Base-by-base conservation (phyloP, 257 asterid genomes). In the Nicotiana obtusifolia region DNA sequence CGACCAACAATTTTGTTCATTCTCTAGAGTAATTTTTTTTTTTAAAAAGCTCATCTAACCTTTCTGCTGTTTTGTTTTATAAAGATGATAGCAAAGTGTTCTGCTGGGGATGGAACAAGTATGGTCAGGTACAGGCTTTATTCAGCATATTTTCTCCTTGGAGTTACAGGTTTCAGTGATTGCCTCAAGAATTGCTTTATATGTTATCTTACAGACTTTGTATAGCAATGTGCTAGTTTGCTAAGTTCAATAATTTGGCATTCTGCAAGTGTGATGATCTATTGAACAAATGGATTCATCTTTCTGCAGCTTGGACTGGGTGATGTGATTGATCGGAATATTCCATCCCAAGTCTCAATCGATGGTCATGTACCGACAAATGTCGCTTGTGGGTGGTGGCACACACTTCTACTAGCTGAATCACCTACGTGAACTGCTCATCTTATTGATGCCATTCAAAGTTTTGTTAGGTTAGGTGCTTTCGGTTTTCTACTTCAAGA, bases 41-140 rank as follows among this genome's bases (percentile, higher is more conserved):
- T 13, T 57, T 22, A 13, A 6, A 13, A 6, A 44, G 78, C 78
- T 31, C 24, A 37, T 83, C 84, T 84, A 82, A 84, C 76, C 52
- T 33, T 13, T 61, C 37, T 20, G 44, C 5, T 77, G 60, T 44
- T 82, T 82, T 84, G 84, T 67, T 81, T 52, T 75, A 33, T 80
- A 76, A 67, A 92, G 98, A 89, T 86, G 97, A 96, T 78, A 94
- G 93, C 52, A 89, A 90, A 83, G 90, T 91, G 60, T 94, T 94
- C 85, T 91, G 97, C 88, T 96, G 99, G 99, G 99, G 99, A 16
- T 96, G 99, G 99, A 96, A 96, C 93, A 96, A 96, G 88, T 96
- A 94, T 82, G 99, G 99, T 77, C 99, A 95, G 99, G 99, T 95
- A 94, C 66, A 59, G 35, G 37, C 77, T 82, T 5, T 30, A 30